These are phyloP conservation scores for Arbutus unedo DNA, from an alignment of 148 eudicot species.

Conservation along the genomic window DNA sequence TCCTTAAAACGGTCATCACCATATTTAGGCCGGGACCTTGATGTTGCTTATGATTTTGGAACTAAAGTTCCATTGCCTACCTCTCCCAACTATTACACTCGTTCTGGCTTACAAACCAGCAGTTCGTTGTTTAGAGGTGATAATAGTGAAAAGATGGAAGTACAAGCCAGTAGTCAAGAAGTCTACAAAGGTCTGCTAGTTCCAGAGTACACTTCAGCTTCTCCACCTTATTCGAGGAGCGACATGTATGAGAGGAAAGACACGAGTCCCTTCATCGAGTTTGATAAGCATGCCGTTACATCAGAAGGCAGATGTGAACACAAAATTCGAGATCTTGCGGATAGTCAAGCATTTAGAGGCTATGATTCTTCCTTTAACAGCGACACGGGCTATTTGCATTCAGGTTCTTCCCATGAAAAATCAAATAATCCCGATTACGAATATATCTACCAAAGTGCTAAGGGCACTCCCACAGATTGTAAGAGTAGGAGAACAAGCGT, in stretches of 20 bases:
- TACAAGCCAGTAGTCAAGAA: neutral
- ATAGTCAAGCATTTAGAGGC: neutral
- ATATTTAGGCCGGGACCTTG: slow-evolving; percentile 12
- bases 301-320: slow-evolving; percentile 1
- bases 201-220: neutral
- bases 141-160: slow-evolving; percentile 22
- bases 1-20: slow-evolving; percentile 7
- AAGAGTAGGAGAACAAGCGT: slow-evolving; percentile 32
- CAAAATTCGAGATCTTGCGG: neutral
- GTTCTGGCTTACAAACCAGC: neutral
- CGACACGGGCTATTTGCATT: neutral
- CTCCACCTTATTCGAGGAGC: slow-evolving; percentile 9
- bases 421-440: neutral
- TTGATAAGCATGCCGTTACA: neutral
- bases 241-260: slow-evolving; percentile 7
- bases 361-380: neutral
- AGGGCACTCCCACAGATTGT: slow-evolving; percentile 9
- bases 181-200: neutral
- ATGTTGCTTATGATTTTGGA: slow-evolving; percentile 16
- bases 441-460: neutral
- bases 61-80: slow-evolving; percentile 12
- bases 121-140: slow-evolving; percentile 10
- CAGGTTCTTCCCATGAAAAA: slow-evolving; percentile 1
- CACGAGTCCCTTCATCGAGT: neutral
- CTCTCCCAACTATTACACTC: slow-evolving; percentile 3